phyloP scores from a whole-genome alignment of 371 early-diverging fungal genomes.

The Mortierella sp. region DNA sequence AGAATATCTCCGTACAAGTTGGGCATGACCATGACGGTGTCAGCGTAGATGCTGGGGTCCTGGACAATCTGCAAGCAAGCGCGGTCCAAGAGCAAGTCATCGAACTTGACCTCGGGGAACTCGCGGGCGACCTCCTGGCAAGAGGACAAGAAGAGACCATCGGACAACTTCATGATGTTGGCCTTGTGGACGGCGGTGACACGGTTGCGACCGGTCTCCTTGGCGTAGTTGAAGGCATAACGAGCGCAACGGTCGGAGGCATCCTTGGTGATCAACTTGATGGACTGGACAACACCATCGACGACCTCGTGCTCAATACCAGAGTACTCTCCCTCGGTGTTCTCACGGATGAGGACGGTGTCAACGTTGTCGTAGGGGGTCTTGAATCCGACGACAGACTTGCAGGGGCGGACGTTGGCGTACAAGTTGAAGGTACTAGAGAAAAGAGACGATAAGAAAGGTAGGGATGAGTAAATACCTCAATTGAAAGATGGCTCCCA shows the following conservation, averaged over 20 bases:
- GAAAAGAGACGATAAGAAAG: not conserved
- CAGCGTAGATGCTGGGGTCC: constrained; percentile 91
- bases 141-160: constrained; percentile 97
- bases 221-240: constrained; percentile 97
- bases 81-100: constrained; percentile 94
- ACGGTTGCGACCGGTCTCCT: constrained; percentile 88
- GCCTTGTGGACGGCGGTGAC: constrained; percentile 99
- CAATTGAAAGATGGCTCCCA: not conserved
- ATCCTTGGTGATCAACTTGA: constrained; percentile 98
- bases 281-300: constrained; percentile 97
- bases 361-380: constrained; percentile 97
- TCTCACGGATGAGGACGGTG: constrained; percentile 98
- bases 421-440: constrained; percentile 94
- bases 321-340: constrained; percentile 99
- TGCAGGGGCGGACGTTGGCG: constrained; percentile 99
- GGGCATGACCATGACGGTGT: constrained; percentile 99
- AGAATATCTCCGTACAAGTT: constrained; percentile 99
- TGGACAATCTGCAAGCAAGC: constrained; percentile 95
- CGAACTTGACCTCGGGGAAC: constrained; percentile 94
- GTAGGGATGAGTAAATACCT: not conserved
- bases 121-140: constrained; percentile 93
- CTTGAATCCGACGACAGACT: constrained; percentile 94
- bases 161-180: constrained; percentile 95
- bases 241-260: constrained; percentile 95
- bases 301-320: constrained; percentile 98